Conservation (phyloP, 2,329 filamentous ascomycete species). For the Emergomyces africanus region DNA sequence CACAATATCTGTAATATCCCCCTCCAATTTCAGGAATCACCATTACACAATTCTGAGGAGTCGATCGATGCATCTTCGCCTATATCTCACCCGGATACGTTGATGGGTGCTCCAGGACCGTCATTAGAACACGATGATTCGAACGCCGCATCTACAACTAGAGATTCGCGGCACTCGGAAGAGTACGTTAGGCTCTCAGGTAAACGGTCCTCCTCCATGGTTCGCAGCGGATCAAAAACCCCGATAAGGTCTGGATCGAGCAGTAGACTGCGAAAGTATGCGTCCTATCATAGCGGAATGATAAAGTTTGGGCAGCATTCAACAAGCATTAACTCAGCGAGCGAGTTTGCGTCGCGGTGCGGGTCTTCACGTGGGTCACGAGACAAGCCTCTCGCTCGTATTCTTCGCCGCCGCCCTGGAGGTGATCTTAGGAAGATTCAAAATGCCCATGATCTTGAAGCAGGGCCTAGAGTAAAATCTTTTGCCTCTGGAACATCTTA, state of each 20-base stretch:
- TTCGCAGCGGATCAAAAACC: constrained; percentile 14
- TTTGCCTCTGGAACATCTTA: constrained; percentile 25
- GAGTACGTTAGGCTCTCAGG: background rate
- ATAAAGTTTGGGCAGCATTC: constrained; percentile 19
- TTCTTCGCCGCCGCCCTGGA: constrained; percentile 59
- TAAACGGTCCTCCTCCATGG: constrained; percentile 12
- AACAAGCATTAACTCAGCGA: constrained; percentile 14
- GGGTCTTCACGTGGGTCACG: constrained; percentile 11
- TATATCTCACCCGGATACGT: background rate
- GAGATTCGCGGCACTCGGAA: background rate
- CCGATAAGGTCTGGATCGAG: constrained; percentile 21
- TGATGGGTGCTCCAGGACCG: background rate
- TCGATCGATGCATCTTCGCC: background rate
- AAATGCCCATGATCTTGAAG: constrained; percentile 51
- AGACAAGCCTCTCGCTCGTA: constrained; percentile 29
- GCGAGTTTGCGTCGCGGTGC: constrained; percentile 1
- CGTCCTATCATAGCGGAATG: constrained; percentile 33
- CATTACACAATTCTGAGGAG: background rate
- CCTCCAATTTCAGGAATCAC: background rate
- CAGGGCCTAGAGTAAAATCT: constrained; percentile 23
- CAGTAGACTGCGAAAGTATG: constrained; percentile 31
- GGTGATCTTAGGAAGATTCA: constrained; percentile 59
- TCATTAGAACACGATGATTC: background rate
- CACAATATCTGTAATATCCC: background rate
- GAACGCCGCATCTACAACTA: background rate